phyloP scores from a whole-genome alignment of 2,329 filamentous ascomycete species.

The Fonsecaea pedrosoi region DNA sequence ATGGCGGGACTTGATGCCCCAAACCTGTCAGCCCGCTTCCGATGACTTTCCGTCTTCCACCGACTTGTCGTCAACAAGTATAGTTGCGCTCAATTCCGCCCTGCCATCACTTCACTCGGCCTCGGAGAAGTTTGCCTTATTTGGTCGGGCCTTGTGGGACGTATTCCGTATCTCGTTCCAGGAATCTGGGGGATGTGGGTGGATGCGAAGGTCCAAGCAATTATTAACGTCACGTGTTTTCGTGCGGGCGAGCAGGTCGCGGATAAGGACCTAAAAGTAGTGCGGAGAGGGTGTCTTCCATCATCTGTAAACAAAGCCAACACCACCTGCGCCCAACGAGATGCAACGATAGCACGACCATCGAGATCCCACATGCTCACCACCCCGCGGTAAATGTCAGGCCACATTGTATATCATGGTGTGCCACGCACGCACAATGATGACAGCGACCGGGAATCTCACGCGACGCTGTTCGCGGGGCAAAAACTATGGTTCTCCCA shows the following conservation, averaged over 20 bases:
- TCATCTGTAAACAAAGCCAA: constrained; percentile 11
- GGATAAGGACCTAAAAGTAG: neutral
- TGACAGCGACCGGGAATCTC: constrained; percentile 5
- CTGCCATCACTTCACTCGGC: neutral
- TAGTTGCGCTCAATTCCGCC: constrained; percentile 13
- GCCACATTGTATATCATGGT: constrained; percentile 30
- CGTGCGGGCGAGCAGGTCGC: constrained; percentile 3
- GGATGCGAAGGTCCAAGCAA: neutral
- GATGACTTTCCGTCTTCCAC: constrained; percentile 15
- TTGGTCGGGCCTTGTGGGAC: neutral
- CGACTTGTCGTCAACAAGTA: neutral
- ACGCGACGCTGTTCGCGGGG: constrained; percentile 57
- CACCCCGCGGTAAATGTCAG: constrained; percentile 17
- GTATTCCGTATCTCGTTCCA: constrained; percentile 14
- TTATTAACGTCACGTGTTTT: constrained; percentile 5
- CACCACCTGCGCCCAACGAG: neutral
- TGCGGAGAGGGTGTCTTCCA: neutral
- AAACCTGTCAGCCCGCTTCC: constrained; percentile 20
- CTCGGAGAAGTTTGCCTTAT: neutral
- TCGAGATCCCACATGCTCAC: neutral
- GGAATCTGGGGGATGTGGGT: neutral
- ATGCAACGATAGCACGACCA: constrained; percentile 3
- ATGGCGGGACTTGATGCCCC: constrained; percentile 29
- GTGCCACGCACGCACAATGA: constrained; percentile 33
- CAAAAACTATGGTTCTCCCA: constrained; percentile 65